A percentile compares a stretch with the other conserved stretches of the same genome.
phyloP scores from a whole-genome alignment of 2,329 filamentous ascomycete species.

The Didymellaceae sp. region DNA sequence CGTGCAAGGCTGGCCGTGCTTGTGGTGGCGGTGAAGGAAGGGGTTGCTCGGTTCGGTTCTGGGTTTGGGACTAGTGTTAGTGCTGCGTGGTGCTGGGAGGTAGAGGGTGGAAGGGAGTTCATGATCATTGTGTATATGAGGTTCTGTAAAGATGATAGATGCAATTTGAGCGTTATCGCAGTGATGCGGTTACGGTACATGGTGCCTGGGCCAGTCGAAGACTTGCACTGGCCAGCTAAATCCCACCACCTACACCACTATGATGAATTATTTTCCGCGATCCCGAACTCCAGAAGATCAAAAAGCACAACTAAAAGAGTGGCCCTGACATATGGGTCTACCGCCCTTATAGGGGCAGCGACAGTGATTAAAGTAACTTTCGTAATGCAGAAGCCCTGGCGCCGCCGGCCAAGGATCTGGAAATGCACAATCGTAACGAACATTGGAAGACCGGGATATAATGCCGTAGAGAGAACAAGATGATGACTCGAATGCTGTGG shows the following conservation, averaged over 20 bases:
- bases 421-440: constrained; percentile 11
- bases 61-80: neutral
- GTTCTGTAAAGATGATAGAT: neutral
- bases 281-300: neutral
- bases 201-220: no score
- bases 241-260: no score
- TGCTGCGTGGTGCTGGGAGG: neutral
- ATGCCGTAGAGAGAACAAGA: neutral
- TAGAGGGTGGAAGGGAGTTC: no score
- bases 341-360: neutral
- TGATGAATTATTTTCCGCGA: no score
- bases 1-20: no score
- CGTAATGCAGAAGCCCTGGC: neutral
- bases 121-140: no score
- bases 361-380: neutral
- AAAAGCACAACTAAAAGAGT: constrained; percentile 17
- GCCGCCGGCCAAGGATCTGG: neutral
- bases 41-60: neutral
- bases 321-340: constrained; percentile 27
- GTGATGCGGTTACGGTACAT: neutral
- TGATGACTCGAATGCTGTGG: neutral
- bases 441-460: neutral
- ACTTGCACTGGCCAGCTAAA: neutral
- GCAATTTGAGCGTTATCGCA: neutral
- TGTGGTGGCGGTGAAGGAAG: neutral